phyloP scores from a whole-genome alignment of 176 grass and related monocot species.

The Luzula sylvatica region DNA sequence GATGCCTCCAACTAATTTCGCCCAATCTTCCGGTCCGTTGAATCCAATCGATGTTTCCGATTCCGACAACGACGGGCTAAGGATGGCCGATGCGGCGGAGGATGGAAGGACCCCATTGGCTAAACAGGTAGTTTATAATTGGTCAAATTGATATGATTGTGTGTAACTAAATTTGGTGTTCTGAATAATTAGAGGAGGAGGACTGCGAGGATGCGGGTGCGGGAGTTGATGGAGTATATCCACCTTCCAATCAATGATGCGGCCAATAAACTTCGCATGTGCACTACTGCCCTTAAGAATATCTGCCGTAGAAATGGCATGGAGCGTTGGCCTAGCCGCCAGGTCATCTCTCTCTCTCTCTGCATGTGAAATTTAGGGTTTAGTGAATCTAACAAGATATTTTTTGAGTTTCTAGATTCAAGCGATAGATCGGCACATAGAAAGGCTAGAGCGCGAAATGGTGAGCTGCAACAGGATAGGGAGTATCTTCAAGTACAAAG shows the following conservation, averaged over 20 bases:
- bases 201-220: conserved; percentile 8
- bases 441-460: not conserved
- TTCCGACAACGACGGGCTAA: too few relatives aligned
- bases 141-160: too few relatives aligned
- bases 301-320: conserved; percentile 21
- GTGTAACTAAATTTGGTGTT: too few relatives aligned
- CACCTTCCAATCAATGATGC: conserved; percentile 25
- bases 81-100: too few relatives aligned
- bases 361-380: too few relatives aligned
- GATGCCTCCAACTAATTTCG: too few relatives aligned
- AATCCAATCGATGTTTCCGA: too few relatives aligned
- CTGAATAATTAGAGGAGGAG: conserved; percentile 24
- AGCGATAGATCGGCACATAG: conserved; percentile 26
- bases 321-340: conserved; percentile 28
- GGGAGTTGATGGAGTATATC: conserved; percentile 17
- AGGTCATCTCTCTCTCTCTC: conserved; percentile 9
- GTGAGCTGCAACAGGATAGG: too few relatives aligned
- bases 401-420: conserved; percentile 10
- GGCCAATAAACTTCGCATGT: conserved; percentile 10
- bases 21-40: too few relatives aligned
- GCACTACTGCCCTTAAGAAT: conserved; percentile 26
- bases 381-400: not conserved
- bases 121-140: too few relatives aligned
- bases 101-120: too few relatives aligned
- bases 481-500: not conserved